phyloP scores from a whole-genome alignment of 148 eudicot genomes.

The Silene conica region DNA sequence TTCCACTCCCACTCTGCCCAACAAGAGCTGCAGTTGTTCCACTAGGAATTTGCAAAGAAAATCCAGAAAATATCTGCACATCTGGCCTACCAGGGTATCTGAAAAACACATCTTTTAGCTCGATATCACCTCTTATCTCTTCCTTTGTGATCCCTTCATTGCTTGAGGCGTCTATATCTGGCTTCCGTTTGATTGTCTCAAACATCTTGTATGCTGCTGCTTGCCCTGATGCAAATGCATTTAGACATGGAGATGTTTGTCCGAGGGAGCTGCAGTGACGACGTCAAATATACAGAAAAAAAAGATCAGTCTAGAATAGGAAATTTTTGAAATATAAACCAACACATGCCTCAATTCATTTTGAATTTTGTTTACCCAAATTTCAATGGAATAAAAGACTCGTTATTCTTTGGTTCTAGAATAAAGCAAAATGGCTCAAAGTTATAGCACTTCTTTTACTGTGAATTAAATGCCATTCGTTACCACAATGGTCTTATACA shows the following conservation, averaged over 20 bases:
- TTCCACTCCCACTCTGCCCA: conserved; percentile 94
- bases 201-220: conserved; percentile 90
- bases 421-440: too few species aligned
- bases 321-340: too few species aligned
- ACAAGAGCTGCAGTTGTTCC: conserved; percentile 72
- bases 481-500: too few species aligned
- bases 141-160: conserved; percentile 43
- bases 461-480: too few species aligned
- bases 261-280: conserved; percentile 53
- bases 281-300: neutral
- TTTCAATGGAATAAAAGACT: too few species aligned
- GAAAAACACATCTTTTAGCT: conserved; percentile 59
- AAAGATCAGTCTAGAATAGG: too few species aligned
- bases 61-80: conserved; percentile 66
- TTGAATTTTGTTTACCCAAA: too few species aligned
- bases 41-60: conserved; percentile 47
- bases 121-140: conserved; percentile 65
- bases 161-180: conserved; percentile 59
- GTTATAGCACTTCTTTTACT: too few species aligned
- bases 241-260: conserved; percentile 61
- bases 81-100: conserved; percentile 80
- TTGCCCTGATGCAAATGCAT: conserved; percentile 74
- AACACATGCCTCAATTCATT: too few species aligned
- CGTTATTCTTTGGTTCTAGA: too few species aligned
- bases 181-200: conserved; percentile 58